Evolutionary conservation across 1,284 basidiomycete species (phyloP), one percentile per base, ranked within the genome.

Genomic region (Cryptococcus sp.): DNA sequence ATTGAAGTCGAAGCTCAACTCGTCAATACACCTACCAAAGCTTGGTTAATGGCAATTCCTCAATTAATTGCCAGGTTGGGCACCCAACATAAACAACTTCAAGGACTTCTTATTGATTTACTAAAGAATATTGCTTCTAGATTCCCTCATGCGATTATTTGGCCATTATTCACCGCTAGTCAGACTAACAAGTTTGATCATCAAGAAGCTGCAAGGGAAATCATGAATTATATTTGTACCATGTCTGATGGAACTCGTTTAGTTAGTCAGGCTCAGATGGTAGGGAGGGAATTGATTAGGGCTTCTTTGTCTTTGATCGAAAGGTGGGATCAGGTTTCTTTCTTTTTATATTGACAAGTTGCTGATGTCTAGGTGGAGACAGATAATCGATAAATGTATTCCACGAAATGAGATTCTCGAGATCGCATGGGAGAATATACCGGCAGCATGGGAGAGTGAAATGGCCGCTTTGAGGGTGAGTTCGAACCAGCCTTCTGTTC

Each of bases 31-130:
- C 47, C 58, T 1, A 56, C 66, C 25, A 53, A 50, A 9, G 50
- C 57, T 0, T 73, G 71, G 71, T 56, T 73, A 13, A 56, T 58
- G 18, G 69, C 67, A 3, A 64, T 73, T 9, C 71, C 71, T 10
- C 71, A 73, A 44, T 64, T 73, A 7, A 73, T 73, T 40, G 71
- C 71, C 5, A 57, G 71, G 11, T 55, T 73, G 2, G 70, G 71
- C 0, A 67, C 68, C 1, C 62, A 55, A 25, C 66, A 73, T 41
- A 55, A 55, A 39, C 54, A 59, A 1, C 55, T 73, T 0, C 66
- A 67, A 47, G 55, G 48, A n/a, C 60, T 66, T 1, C 52, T 73
- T 3, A 58, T 72, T 22, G 56, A 57, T 13, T 52, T 72, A 28
- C 57, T 73, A 23, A 65, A 67, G 49, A 59, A 59, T 19, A 66